Conservation (phyloP, 495 filamentous ascomycete genomes). For the Entonaema liquescens region DNA sequence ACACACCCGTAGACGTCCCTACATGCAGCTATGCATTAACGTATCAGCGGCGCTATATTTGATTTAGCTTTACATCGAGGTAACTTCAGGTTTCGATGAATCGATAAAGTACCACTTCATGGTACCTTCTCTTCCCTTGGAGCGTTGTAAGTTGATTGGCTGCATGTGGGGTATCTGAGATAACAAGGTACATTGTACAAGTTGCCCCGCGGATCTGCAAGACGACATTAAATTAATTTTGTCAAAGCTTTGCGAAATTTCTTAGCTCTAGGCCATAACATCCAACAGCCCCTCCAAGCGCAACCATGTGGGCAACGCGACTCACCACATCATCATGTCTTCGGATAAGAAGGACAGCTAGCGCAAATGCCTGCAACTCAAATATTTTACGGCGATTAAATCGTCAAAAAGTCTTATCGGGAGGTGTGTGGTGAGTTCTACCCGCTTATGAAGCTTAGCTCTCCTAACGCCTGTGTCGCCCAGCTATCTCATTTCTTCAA, state of each 20-base stretch:
- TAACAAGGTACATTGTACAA: background rate
- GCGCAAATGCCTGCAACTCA: constrained; percentile 14
- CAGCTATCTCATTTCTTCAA: constrained; percentile 23
- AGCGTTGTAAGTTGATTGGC: background rate
- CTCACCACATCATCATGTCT: constrained; percentile 30
- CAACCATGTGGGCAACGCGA: constrained; percentile 41
- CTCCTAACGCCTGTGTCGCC: constrained; percentile 1
- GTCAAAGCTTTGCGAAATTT: constrained; percentile 2
- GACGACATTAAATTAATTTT: background rate
- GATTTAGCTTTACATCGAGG: background rate
- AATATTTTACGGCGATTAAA: constrained; percentile 15
- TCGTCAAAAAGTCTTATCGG: constrained; percentile 15
- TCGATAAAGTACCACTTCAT: background rate
- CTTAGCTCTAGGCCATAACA: background rate
- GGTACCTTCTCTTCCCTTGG: background rate
- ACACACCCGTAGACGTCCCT: too few species aligned
- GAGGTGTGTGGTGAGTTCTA: constrained; percentile 29
- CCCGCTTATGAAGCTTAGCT: background rate
- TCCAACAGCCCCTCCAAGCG: background rate
- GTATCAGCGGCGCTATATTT: background rate
- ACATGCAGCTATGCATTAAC: constrained; percentile 1
- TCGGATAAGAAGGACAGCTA: constrained; percentile 16
- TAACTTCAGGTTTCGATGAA: background rate
- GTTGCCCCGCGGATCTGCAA: constrained; percentile 2
- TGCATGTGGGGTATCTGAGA: background rate